A percentile compares a stretch with the other conserved stretches of the same genome.
phyloP scores from a whole-genome alignment of 75 land plant genomes.

The Sequoia sempervirens region DNA sequence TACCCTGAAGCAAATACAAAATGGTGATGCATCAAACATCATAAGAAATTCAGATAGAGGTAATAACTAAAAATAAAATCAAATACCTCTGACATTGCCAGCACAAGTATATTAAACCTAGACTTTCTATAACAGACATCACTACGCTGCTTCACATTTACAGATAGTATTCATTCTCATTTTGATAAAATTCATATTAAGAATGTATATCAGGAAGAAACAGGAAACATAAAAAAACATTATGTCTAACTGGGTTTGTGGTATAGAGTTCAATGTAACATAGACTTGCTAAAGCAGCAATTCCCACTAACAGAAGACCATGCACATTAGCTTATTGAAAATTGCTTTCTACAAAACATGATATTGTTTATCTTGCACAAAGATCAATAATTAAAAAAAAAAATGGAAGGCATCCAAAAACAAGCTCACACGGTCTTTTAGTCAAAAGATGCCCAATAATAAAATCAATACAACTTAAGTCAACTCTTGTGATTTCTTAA shows the following conservation, averaged over 20 bases:
- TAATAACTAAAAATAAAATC: not conserved
- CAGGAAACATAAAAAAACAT: not conserved
- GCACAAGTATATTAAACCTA: not conserved
- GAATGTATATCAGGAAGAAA: not conserved
- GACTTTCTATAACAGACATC: not conserved
- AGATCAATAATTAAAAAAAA: too few species aligned
- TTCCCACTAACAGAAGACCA: not conserved
- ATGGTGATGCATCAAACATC: not conserved
- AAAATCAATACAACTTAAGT: not conserved
- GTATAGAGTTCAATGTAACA: not conserved
- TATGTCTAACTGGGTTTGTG: not conserved
- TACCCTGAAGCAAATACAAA: not conserved
- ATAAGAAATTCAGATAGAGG: not conserved
- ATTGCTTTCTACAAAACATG: not conserved
- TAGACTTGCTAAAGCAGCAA: constrained; percentile 4
- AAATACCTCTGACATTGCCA: not conserved
- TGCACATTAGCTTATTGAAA: not conserved
- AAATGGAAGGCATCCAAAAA: too few species aligned
- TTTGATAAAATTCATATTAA: too few species aligned
- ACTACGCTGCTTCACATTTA: not conserved
- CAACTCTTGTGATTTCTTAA: not conserved
- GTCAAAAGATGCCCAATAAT: not conserved
- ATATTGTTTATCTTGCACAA: too few species aligned
- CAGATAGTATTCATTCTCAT: not conserved
- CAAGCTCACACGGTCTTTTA: not conserved